These are phyloP conservation scores for Hypoxylon sp. DNA, from an alignment of 2,329 filamentous ascomycete genomes.

Conservation along the genomic window DNA sequence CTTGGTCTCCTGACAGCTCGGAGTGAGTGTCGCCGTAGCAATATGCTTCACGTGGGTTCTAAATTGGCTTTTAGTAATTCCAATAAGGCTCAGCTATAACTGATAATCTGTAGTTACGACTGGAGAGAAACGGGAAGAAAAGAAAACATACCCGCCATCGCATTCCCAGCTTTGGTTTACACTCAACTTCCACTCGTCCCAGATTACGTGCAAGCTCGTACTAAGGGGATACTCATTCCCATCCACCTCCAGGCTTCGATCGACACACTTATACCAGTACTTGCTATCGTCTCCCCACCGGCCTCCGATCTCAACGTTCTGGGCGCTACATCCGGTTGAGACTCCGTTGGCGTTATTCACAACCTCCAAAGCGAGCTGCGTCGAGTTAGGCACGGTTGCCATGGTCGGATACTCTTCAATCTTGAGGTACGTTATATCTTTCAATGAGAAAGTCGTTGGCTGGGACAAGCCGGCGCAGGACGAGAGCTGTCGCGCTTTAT, in stretches of 20 bases:
- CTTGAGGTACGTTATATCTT: constrained; percentile 31
- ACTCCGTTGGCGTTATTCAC: constrained; percentile 40
- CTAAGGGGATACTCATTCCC: constrained; percentile 36
- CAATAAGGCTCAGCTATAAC: neutral
- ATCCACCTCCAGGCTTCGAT: constrained; percentile 33
- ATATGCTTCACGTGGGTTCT: constrained; percentile 44
- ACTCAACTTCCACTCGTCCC: constrained; percentile 45
- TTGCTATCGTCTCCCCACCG: constrained; percentile 38
- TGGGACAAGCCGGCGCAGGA: constrained; percentile 32
- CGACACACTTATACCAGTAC: constrained; percentile 46
- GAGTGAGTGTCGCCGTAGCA: constrained; percentile 42
- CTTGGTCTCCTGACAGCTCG: constrained; percentile 45
- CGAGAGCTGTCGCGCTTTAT: neutral
- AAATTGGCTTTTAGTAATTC: constrained; percentile 8
- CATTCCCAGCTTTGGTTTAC: constrained; percentile 51
- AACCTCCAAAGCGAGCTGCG: constrained; percentile 42
- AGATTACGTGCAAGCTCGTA: constrained; percentile 45
- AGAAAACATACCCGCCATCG: constrained; percentile 39
- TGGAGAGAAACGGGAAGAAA: neutral
- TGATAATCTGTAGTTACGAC: neutral
- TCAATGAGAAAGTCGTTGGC: constrained; percentile 38
- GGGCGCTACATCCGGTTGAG: constrained; percentile 35
- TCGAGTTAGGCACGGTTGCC: constrained; percentile 37
- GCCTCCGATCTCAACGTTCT: constrained; percentile 32
- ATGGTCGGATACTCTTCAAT: constrained; percentile 21